These are phyloP conservation scores for Candida namnaoensis DNA, from an alignment of 805 yeast species.

Conservation along the genomic window DNA sequence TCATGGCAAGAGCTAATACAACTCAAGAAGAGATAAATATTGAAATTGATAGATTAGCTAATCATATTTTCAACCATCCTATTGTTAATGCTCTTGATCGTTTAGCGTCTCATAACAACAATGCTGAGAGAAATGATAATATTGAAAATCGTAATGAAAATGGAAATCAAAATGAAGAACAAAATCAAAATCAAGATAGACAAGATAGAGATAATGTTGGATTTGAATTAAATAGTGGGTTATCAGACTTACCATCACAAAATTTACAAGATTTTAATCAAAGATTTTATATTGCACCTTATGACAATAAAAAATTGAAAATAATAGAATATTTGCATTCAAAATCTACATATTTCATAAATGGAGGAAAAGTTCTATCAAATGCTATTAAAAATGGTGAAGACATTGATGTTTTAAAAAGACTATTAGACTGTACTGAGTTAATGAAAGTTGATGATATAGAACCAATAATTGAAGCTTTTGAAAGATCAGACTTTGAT, in stretches of 20 bases:
- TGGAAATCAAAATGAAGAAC: no score
- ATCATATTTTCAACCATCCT: constrained; percentile 5
- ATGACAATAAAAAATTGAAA: constrained; percentile 1
- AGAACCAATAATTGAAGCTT: constrained; percentile 10
- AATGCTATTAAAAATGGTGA: constrained; percentile 4
- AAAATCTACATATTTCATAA: constrained; percentile 4
- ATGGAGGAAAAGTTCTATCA: constrained; percentile 1
- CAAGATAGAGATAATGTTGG: neutral
- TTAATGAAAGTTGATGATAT: constrained; percentile 1
- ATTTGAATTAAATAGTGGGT: neutral
- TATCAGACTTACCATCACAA: constrained; percentile 3
- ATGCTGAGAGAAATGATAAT: neutral
- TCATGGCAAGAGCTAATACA: constrained; percentile 3
- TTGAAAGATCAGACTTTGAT: constrained; percentile 3
- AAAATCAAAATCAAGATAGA: no score
- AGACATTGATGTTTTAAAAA: neutral
- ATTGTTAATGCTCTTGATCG: no score
- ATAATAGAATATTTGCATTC: constrained; percentile 3
- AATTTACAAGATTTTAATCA: constrained; percentile 10
- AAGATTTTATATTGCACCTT: constrained; percentile 8
- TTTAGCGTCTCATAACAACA: neutral
- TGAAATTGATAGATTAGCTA: constrained; percentile 12
- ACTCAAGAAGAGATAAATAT: constrained; percentile 8
- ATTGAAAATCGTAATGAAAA: no score
- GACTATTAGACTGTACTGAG: constrained; percentile 6